Percentiles rank a stretch among this genome's conserved stretches.
Evolutionary conservation across 257 asterid genomes (phyloP).

Genomic region (Mentha longifolia): DNA sequence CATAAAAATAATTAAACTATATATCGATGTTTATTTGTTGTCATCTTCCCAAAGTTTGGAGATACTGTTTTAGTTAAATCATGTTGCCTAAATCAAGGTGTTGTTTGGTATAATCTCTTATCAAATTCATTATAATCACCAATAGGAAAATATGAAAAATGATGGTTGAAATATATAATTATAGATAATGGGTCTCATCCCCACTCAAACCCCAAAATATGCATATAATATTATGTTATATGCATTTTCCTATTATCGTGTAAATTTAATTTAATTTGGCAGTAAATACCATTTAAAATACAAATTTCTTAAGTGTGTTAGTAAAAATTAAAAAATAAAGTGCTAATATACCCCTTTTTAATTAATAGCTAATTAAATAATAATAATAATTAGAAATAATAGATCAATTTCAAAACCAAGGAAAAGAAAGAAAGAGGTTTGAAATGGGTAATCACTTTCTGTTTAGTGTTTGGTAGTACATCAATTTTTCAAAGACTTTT

Average conservation of each 20-base stretch:
- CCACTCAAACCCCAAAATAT: not conserved
- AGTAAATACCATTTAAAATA: too few relatives aligned
- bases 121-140: not conserved
- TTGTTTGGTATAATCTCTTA: constrained; percentile 10
- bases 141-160: not conserved
- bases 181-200: not conserved
- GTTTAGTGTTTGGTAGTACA: not conserved
- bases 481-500: constrained; percentile 8
- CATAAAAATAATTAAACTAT: not conserved
- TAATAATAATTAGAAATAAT: not conserved
- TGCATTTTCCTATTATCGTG: too few relatives aligned
- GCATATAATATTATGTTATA: too few relatives aligned
- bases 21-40: constrained; percentile 4
- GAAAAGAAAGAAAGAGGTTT: not conserved
- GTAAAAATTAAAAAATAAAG: not conserved
- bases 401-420: not conserved
- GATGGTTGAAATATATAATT: not conserved
- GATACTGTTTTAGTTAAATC: not conserved
- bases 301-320: too few relatives aligned
- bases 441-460: not conserved
- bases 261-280: too few relatives aligned
- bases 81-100: not conserved
- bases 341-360: not conserved
- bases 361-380: not conserved
- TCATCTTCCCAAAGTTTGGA: constrained; percentile 7